Conservation (phyloP, 441 rosid species). For the Melastoma candidum region DNA sequence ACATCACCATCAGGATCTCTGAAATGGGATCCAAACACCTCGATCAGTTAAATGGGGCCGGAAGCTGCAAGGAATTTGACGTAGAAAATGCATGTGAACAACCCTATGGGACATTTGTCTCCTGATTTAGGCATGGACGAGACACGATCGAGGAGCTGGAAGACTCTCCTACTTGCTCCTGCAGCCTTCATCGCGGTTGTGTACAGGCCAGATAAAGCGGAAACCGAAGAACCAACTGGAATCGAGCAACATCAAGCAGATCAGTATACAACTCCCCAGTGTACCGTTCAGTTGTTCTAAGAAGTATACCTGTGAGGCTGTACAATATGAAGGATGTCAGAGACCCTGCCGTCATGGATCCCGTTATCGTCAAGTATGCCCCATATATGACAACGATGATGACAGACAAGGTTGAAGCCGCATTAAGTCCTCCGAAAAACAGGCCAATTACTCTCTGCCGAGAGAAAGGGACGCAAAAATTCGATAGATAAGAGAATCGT, state of each 20-base stretch:
- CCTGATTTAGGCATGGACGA: slow-evolving; percentile 78
- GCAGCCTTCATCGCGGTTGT: slow-evolving; percentile 96
- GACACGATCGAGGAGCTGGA: slow-evolving; percentile 82
- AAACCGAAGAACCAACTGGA: slow-evolving; percentile 82
- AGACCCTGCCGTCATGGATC: slow-evolving; percentile 74
- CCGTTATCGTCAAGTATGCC: slow-evolving; percentile 73
- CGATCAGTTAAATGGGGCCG: neutral
- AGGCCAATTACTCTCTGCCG: slow-evolving; percentile 64
- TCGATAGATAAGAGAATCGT: too few relatives aligned
- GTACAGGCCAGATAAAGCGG: slow-evolving; percentile 72
- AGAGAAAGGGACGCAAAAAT: slow-evolving; percentile 5
- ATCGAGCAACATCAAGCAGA: neutral
- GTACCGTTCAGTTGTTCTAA: too few relatives aligned
- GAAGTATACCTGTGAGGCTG: slow-evolving; percentile 67
- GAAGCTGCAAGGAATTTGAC: neutral
- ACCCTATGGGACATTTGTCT: slow-evolving; percentile 69
- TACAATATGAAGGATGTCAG: slow-evolving; percentile 96
- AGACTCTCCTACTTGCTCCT: slow-evolving; percentile 90
- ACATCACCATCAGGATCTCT: slow-evolving; percentile 85
- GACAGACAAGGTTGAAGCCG: slow-evolving; percentile 86
- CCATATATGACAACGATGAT: slow-evolving; percentile 84
- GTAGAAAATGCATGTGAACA: slow-evolving; percentile 5
- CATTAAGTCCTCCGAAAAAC: slow-evolving; percentile 80
- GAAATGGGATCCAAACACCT: slow-evolving; percentile 10
- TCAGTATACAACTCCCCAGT: too few relatives aligned